These are phyloP conservation scores for Penicillium sp. DNA, from an alignment of 2,329 filamentous ascomycete genomes.

Conservation along the genomic window DNA sequence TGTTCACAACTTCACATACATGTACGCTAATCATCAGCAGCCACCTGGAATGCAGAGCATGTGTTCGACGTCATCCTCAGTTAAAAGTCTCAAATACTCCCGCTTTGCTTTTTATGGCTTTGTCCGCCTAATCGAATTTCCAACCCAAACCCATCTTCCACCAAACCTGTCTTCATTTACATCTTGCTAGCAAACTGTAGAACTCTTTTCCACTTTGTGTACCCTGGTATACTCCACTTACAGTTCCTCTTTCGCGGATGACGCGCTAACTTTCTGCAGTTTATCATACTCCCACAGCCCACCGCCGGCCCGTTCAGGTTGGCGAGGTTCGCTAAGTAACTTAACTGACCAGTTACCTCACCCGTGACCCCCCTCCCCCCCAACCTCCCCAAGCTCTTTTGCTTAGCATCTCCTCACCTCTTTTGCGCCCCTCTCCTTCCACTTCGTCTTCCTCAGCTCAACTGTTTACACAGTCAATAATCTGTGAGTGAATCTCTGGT, in stretches of 20 bases:
- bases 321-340: slow-evolving; percentile 19
- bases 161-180: background rate
- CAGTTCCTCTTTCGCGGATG: background rate
- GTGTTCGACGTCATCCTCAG: slow-evolving; percentile 23
- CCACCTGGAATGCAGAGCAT: slow-evolving; percentile 3
- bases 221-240: background rate
- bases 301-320: slow-evolving; percentile 24
- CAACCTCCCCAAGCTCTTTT: background rate
- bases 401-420: slow-evolving; percentile 6
- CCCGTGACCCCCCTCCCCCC: slow-evolving; percentile 1
- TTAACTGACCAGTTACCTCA: background rate
- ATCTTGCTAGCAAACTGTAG: background rate
- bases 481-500: slow-evolving; percentile 22
- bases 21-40: background rate
- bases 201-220: background rate
- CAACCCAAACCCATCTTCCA: background rate
- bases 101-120: background rate
- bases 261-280: slow-evolving; percentile 3
- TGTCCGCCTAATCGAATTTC: background rate
- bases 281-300: slow-evolving; percentile 12
- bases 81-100: background rate
- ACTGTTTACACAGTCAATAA: slow-evolving; percentile 8
- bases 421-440: slow-evolving; percentile 7
- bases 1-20: background rate
- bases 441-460: slow-evolving; percentile 2